Base-by-base conservation (phyloP, 1,284 basidiomycete species). In the Naganishia albida region DNA sequence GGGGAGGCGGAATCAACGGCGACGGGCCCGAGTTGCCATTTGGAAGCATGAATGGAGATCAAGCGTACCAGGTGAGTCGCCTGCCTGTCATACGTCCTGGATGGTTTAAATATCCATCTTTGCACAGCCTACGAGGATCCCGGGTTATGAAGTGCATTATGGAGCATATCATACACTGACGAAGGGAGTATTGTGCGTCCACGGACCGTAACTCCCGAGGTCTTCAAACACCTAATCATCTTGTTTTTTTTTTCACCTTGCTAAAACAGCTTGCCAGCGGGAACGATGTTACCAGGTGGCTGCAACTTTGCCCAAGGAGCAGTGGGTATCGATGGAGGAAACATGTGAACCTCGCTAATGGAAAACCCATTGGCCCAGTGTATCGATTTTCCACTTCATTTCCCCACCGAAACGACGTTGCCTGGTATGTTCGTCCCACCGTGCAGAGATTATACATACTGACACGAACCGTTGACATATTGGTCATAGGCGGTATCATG, bases 171-270 rank as follows among this genome's bases (percentile, higher is more conserved):
- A 44, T 62, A 55, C 53, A 46, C 73, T 74, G 30, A 73, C 73
- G 16, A 75, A 77, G 67, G 76, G 76, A 3, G 75, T 77, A 23
- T 77, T 77, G 75, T 76, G 48, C 71, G 75, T 70, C 1, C 7
- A 4, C 50, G 38, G 1, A 59, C 15, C 49, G 26, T 28, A 16
- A 16, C 1, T 2, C 4, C 13, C 6, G n/a, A 20, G 13, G 12
- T 10, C 44, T 40, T 57, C 10, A 30, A 7, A 4, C 16, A 18
- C 15, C n/a, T 26, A 16, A 49, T 49, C 49, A 51, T 26, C 49
- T 26, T 6, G 23, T 20, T 8, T 16, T 18, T 15, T 1, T n/a
- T 26, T n/a, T n/a, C n/a, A n/a, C 25, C 25, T n/a, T 30, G n/a
- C n/a, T 25, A n/a, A 28, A 15, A 15, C 49, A 77, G 75, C 66